Evolutionary conservation across 2,329 filamentous ascomycete species (phyloP).

Genomic region (Phyllosticta citribraziliensis): DNA sequence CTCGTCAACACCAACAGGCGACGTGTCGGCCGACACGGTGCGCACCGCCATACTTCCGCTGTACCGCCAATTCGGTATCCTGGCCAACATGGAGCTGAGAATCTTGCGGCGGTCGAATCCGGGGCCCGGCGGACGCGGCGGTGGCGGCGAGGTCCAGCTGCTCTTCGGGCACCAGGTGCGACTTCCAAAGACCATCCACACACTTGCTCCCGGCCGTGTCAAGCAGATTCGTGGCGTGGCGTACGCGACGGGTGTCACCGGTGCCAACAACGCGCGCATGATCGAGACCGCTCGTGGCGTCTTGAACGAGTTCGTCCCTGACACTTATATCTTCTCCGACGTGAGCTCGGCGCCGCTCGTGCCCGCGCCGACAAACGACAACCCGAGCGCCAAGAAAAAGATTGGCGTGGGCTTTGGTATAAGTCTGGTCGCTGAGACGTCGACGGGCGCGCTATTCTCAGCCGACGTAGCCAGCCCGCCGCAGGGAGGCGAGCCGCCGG

Average conservation of each 20-base stretch:
- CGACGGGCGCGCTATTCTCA: conserved; percentile 74
- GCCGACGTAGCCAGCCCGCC: conserved; percentile 70
- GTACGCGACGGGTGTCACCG: conserved; percentile 84
- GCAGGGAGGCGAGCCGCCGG: conserved; percentile 70
- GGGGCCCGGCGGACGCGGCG: conserved; percentile 63
- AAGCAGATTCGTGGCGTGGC: conserved; percentile 87
- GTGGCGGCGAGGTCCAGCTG: conserved; percentile 86
- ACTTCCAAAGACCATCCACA: conserved; percentile 85
- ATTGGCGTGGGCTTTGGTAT: conserved; percentile 87
- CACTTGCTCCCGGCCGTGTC: conserved; percentile 73
- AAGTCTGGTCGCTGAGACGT: conserved; percentile 86
- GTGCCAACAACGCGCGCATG: conserved; percentile 89
- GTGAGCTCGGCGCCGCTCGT: conserved; percentile 51
- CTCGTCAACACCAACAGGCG: conserved; percentile 69
- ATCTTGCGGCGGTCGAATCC: conserved; percentile 68
- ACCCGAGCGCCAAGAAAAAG: conserved; percentile 41
- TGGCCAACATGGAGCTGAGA: conserved; percentile 72
- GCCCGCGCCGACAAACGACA: conserved; percentile 60
- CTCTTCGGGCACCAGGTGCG: conserved; percentile 89
- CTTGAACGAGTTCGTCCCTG: conserved; percentile 73
- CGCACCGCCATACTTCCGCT: conserved; percentile 85
- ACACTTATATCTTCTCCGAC: conserved; percentile 80
- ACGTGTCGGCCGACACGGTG: conserved; percentile 87
- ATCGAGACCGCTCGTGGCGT: conserved; percentile 83
- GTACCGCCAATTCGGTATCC: conserved; percentile 84